These are phyloP conservation scores for Microsporum audouinii DNA, from an alignment of 2,329 filamentous ascomycete species.

Conservation along the genomic window DNA sequence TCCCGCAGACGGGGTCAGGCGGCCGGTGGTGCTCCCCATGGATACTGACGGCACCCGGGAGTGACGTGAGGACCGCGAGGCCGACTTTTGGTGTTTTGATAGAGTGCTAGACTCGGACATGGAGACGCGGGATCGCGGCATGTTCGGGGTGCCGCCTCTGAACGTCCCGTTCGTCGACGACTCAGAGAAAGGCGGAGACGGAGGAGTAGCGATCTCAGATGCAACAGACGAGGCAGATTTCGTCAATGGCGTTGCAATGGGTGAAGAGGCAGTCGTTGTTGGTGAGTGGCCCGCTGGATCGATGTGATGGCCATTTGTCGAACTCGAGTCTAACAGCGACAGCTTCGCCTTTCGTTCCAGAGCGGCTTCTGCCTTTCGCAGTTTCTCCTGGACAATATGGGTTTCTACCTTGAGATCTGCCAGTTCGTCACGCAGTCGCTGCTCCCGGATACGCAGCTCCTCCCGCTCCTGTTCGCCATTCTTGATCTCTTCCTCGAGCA, in stretches of 20 bases:
- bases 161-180: conserved; percentile 53
- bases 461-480: conserved; percentile 87
- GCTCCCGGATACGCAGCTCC: conserved; percentile 73
- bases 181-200: conserved; percentile 89
- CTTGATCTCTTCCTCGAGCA: conserved; percentile 92
- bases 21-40: conserved; percentile 30
- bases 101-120: conserved; percentile 41
- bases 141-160: conserved; percentile 43
- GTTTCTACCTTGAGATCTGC: conserved; percentile 89
- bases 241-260: conserved; percentile 75
- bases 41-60: conserved; percentile 50
- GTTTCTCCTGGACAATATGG: conserved; percentile 87
- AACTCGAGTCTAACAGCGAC: conserved; percentile 35
- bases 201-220: conserved; percentile 65
- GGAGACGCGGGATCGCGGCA: conserved; percentile 32
- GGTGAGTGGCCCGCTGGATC: conserved; percentile 50
- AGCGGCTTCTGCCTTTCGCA: conserved; percentile 56
- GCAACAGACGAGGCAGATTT: conserved; percentile 53
- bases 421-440: conserved; percentile 80
- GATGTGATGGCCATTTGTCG: conserved; percentile 47
- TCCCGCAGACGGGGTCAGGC: conserved; percentile 36
- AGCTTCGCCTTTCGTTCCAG: conserved; percentile 34
- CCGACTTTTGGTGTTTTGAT: conserved; percentile 41
- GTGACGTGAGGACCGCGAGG: conserved; percentile 37
- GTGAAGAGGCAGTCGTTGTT: conserved; percentile 74